Evolutionary conservation across 1,284 basidiomycete genomes (phyloP).

Genomic region (Farysia itapuensis): DNA sequence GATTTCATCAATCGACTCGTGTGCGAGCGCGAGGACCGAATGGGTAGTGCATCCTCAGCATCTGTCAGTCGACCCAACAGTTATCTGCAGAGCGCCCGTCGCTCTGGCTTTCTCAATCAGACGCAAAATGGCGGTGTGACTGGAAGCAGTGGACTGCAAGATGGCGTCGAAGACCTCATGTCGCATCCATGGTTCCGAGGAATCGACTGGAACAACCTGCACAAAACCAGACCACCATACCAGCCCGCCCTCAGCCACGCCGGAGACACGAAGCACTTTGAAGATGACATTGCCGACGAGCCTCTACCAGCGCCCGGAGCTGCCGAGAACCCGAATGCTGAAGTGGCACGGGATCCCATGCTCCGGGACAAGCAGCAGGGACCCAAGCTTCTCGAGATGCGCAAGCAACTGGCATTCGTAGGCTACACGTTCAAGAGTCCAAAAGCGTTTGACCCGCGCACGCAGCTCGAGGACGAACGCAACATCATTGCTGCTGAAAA

Average conservation of each 20-base stretch:
- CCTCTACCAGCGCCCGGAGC: constrained; percentile 86
- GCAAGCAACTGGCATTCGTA: constrained; percentile 86
- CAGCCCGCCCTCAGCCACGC: constrained; percentile 70
- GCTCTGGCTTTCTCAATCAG: constrained; percentile 70
- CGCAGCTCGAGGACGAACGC: constrained; percentile 32
- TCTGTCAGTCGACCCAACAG: constrained; percentile 76
- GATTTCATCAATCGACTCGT: constrained; percentile 83
- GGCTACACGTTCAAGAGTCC: constrained; percentile 56
- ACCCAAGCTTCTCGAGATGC: constrained; percentile 78
- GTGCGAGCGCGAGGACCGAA: constrained; percentile 89
- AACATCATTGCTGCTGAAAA: constrained; percentile 33
- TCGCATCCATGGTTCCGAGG: constrained; percentile 62
- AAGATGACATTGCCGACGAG: constrained; percentile 80
- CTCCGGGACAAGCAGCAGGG: constrained; percentile 81
- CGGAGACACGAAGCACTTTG: constrained; percentile 59
- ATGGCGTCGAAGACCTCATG: constrained; percentile 86
- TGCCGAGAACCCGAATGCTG: constrained; percentile 66
- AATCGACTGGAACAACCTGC: constrained; percentile 44
- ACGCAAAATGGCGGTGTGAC: constrained; percentile 60
- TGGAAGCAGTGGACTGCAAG: constrained; percentile 60
- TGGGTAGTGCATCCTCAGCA: constrained; percentile 73
- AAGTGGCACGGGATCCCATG: constrained; percentile 83
- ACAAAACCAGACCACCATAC: constrained; percentile 76
- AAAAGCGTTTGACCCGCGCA: constrained; percentile 42
- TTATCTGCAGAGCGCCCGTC: constrained; percentile 71